Evolutionary conservation across 2,329 filamentous ascomycete genomes (phyloP), one percentile per base, ranked within the genome.

Genomic region (Diaporthe destruens): DNA sequence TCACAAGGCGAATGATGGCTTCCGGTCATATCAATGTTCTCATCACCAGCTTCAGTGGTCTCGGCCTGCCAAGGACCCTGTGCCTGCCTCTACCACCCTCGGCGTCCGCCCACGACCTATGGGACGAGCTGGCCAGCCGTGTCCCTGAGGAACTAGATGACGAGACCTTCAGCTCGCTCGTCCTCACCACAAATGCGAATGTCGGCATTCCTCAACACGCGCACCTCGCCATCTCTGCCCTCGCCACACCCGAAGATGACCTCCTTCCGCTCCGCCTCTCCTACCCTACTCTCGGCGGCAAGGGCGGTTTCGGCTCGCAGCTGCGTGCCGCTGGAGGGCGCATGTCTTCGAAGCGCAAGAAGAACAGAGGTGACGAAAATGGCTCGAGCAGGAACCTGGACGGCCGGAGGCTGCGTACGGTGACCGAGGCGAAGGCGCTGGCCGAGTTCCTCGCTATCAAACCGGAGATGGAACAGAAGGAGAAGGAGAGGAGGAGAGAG

Each of bases 261-360:
- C 92, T 98, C 76, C 87, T 99, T 20, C 92, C 95, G 0, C 88
- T 99, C 5, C 94, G 95, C 69, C 90, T 99, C 39, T 92, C 91
- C 8, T 86, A 92, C 1, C 93, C 93, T 7, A 85, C 98, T 51
- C 93, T 92, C 77, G 96, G 97, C 85, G 97, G 97, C 80, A 99
- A 99, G 81, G 96, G 96, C 82, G 96, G 96, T 79, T 99, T 99
- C 81, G 96, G 96, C 69, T 98, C 96, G 1, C 97, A 99, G 82
- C 91, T 99, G 49, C 94, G 97, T 80, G 96, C 97, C 0, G 96
- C 96, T 3, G 96, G 97, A 80, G 96, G 97, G 53, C 96, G 97
- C 84, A 99, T 99, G 96, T 97, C 95, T 2, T 96, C 94, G n/a
- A 89, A 90, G 78, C 90, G 91, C 77, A 97, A 97, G 85, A 96